Base-by-base conservation (phyloP, 345 rosid genomes). In the Gossypium australe region DNA sequence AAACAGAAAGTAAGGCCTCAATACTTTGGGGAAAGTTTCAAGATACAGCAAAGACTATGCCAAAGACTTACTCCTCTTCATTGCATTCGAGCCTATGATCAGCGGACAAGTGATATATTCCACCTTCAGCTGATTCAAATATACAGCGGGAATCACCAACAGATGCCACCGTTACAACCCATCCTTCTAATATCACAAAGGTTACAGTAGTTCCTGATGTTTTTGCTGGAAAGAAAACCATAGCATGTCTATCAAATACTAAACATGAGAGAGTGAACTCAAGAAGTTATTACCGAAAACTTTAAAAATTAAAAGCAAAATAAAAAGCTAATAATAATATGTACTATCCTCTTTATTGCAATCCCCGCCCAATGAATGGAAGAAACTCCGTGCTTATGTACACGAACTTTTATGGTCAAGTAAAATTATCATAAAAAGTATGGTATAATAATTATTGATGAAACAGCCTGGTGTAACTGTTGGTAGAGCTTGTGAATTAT, bases 141-240 rank as follows among this genome's bases (percentile, higher is more conserved):
- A 96, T 83, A 82, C 99, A 92, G 66, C 94, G 97, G 24, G 99
- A 96, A 82, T 96, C 99, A 6, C 99, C 99, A 63, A 96, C 99
- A 73, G 99, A 96, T 79, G 98, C 99, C 74, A 92, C 99, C 65
- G 95, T 93, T 81, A 96, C 70, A 43, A 87, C 85, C 94, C 92
- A 93, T 75, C 98, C 97, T 83, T 96, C 99, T 64, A 93, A 87
- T 75, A 96, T 87, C 29, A 87, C 91, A 80, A 93, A 93, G 67
- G 99, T 92, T 74, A 93, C 98, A 3, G 99, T 92, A 20, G 98
- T 96, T 74, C 98, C 98, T 2, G 99, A 96, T 4, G 89, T 89
- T 83, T 90, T 91, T 45, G 91, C 84, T 53, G 97, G 97, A 49
- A 51, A 62, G 44, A 48, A 25, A 62, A 20, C 48, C 70, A 74